Conservation (phyloP, 176 grass and related monocot species). For the Phoenix dactylifera region DNA sequence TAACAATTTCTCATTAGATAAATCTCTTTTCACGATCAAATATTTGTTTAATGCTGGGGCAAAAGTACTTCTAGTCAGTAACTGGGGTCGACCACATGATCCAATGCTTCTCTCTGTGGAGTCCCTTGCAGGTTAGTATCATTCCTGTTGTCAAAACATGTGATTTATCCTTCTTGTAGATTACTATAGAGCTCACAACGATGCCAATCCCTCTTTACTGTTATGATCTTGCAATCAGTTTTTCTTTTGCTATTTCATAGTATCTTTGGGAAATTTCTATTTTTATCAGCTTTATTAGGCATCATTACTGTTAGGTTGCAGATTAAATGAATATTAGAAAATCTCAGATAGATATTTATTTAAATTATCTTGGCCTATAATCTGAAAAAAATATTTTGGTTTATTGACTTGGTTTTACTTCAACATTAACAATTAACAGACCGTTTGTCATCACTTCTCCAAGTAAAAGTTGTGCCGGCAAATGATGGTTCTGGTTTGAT, state of each 20-base stretch:
- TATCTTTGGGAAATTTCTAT: not conserved
- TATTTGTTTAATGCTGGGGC: slow-evolving; percentile 69
- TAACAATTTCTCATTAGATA: slow-evolving; percentile 38
- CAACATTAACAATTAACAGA: slow-evolving; percentile 34
- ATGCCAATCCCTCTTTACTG: slow-evolving; percentile 4
- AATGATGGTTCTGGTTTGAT: slow-evolving; percentile 27
- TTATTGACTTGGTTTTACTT: not conserved
- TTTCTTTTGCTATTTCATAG: too few species aligned
- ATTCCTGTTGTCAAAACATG: not conserved
- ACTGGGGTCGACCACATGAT: slow-evolving; percentile 50
- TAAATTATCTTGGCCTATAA: not conserved
- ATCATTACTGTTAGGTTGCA: too few species aligned
- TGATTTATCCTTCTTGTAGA: slow-evolving; percentile 7
- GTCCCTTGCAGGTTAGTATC: slow-evolving; percentile 57
- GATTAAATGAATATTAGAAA: too few species aligned
- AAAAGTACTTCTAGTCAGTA: slow-evolving; percentile 59
- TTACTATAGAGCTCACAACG: not conserved
- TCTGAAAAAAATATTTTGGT: slow-evolving; percentile 13
- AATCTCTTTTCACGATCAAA: slow-evolving; percentile 65
- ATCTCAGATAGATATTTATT: not conserved
- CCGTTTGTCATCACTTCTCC: slow-evolving; percentile 67
- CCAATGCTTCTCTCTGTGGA: slow-evolving; percentile 33
- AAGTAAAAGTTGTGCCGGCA: slow-evolving; percentile 48
- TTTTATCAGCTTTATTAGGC: not conserved
- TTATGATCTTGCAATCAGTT: too few species aligned